Base-by-base conservation (phyloP, 148 eudicot species). In the Vaccinium darrowii region DNA sequence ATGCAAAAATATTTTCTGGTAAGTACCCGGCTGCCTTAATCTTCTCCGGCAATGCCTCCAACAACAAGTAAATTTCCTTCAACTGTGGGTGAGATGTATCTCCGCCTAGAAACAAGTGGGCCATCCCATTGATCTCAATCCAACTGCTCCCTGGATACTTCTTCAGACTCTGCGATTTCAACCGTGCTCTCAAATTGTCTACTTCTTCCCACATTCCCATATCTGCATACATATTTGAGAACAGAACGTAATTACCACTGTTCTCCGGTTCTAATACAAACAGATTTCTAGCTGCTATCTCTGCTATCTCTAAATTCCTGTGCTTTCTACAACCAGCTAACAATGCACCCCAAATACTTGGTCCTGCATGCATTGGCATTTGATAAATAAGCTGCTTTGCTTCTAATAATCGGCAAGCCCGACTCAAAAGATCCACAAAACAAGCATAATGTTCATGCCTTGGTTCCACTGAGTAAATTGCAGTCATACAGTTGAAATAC, bases 141-240 rank as follows among this genome's bases (percentile, higher is more conserved):
- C 93, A 91, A 81, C 92, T 91, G 58, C 90, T 86, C 18, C 93
- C 93, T 3, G 90, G 92, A 78, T 82, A 88, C 88, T 91, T 91
- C 86, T 81, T 90, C 67, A 91, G 78, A 50, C 88, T 81, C 85
- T 83, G 83, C 1, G 69, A 85, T 83, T 84, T 91, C 51, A 83
- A 21, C 19, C 79, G 51, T 58, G 84, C 86, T 79, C 92, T 88
- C 80, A 91, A 58, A 56, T 81, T 49, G 51, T 90, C 77, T 53
- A 88, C 92, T 81, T 90, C 88, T 57, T 82, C 84, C 93, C 93
- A 91, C 90, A 90, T 88, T 25, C 88, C 86, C 27, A 84, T 91
- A 54, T 91, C 92, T 15, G 93, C 93, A 23, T 91, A 91, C 93
- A 91, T 91, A 82, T 91, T 91, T 69, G 92, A 90, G 52, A 91